Percentiles rank a stretch among this genome's conserved stretches.
These are phyloP conservation scores for Salix arbutifolia DNA, from an alignment of 345 rosid genomes.

Conservation along the genomic window DNA sequence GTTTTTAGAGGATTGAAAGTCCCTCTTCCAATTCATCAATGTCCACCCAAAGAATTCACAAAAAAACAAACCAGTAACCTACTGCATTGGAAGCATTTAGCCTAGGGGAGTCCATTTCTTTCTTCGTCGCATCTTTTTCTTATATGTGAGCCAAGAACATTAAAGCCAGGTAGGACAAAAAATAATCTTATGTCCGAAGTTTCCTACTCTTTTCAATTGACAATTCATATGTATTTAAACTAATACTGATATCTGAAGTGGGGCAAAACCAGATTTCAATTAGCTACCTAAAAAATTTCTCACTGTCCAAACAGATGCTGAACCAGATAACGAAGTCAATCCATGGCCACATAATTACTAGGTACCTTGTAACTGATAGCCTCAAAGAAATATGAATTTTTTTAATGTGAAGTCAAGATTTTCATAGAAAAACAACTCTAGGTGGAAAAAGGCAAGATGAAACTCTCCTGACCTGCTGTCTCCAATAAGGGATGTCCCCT, in stretches of 20 bases:
- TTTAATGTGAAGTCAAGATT: not conserved
- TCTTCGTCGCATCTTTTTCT: not conserved
- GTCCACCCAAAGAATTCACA: no score
- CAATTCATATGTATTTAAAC: not conserved
- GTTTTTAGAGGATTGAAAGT: no score
- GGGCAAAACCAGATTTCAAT: not conserved
- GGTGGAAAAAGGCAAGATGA: not conserved
- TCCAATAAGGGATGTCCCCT: slow-evolving; percentile 63
- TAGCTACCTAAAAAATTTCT: not conserved
- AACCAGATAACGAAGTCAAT: not conserved
- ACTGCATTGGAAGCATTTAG: no score
- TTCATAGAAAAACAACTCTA: not conserved
- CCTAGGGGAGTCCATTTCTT: not conserved
- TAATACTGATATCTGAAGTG: not conserved
- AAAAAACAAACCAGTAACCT: no score
- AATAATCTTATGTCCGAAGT: not conserved
- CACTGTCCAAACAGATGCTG: no score
- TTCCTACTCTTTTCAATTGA: not conserved
- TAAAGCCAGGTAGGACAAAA: not conserved
- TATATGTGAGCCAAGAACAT: not conserved
- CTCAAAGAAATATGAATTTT: not conserved
- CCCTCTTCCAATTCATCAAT: no score
- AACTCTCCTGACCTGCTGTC: slow-evolving; percentile 38
- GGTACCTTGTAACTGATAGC: not conserved
- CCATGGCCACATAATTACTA: not conserved